A percentile compares a stretch with the other conserved stretches of the same genome.
phyloP scores from a whole-genome alignment of 148 eudicot genomes.

The Rhododendron ferrugineum region DNA sequence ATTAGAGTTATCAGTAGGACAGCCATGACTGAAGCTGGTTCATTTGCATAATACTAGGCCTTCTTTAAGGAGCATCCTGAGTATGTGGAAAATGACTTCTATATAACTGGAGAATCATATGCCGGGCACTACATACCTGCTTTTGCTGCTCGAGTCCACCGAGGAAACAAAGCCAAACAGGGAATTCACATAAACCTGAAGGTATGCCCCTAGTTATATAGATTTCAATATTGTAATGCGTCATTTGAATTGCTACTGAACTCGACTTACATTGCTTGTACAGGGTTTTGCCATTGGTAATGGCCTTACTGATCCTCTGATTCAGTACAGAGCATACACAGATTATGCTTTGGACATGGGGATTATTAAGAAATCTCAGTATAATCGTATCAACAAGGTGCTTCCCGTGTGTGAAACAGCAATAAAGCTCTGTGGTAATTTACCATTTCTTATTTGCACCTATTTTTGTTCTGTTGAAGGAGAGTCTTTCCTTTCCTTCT shows the following conservation, averaged over 20 bases:
- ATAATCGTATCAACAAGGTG: slow-evolving; percentile 55
- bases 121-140: slow-evolving; percentile 98
- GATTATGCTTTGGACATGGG: slow-evolving; percentile 91
- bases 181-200: slow-evolving; percentile 80
- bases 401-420: slow-evolving; percentile 78
- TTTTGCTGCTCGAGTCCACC: slow-evolving; percentile 79
- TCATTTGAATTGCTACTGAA: neutral
- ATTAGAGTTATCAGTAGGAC: neutral
- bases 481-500: neutral
- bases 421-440: slow-evolving; percentile 75
- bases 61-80: slow-evolving; percentile 79
- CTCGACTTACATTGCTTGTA: slow-evolving; percentile 6
- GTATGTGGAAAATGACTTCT: slow-evolving; percentile 65
- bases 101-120: slow-evolving; percentile 91
- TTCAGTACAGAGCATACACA: slow-evolving; percentile 83
- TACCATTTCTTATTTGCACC: neutral
- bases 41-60: slow-evolving; percentile 39
- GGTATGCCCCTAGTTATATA: slow-evolving; percentile 33
- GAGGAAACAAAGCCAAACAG: slow-evolving; percentile 64
- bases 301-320: slow-evolving; percentile 75
- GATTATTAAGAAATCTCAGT: slow-evolving; percentile 50
- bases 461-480: neutral
- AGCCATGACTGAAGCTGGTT: slow-evolving; percentile 6
- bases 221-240: neutral
- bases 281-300: slow-evolving; percentile 95